Evolutionary conservation across 2,329 filamentous ascomycete genomes (phyloP).

Genomic region (Orbilia javanica): DNA sequence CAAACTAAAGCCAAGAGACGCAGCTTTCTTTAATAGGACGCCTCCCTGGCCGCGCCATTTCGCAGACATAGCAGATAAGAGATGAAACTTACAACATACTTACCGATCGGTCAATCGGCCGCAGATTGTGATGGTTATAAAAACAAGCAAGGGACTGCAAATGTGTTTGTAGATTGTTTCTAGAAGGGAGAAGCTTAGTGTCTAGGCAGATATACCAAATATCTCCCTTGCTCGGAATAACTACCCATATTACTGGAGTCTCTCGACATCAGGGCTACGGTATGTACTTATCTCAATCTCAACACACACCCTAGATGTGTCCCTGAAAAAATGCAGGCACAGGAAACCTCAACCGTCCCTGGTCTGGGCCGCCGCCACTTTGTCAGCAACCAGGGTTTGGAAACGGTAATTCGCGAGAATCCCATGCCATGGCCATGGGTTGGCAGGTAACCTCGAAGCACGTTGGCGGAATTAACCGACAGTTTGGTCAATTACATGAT

Average conservation of each 20-base stretch:
- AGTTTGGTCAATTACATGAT: background rate
- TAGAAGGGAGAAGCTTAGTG: conserved; percentile 31
- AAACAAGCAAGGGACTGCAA: conserved; percentile 33
- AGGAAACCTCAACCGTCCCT: conserved; percentile 19
- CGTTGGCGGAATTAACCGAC: conserved; percentile 9
- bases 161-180: conserved; percentile 36
- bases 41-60: conserved; percentile 28
- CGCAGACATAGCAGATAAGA: conserved; percentile 25
- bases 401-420: conserved; percentile 47
- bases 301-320: conserved; percentile 5
- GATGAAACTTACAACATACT: conserved; percentile 3
- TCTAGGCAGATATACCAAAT: conserved; percentile 44
- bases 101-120: background rate
- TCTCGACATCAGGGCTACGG: background rate
- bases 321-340: conserved; percentile 43
- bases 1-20: conserved; percentile 44
- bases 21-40: conserved; percentile 53
- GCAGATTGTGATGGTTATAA: conserved; percentile 16
- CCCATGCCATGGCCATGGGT: conserved; percentile 18
- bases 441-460: background rate
- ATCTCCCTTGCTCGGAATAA: conserved; percentile 10
- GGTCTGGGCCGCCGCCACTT: conserved; percentile 21
- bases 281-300: background rate
- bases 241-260: background rate
- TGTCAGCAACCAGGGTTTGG: conserved; percentile 43